Evolutionary conservation across 176 grass and related monocot species (phyloP), one percentile per base, ranked within the genome.

Genomic region (Ensete ventricosum): DNA sequence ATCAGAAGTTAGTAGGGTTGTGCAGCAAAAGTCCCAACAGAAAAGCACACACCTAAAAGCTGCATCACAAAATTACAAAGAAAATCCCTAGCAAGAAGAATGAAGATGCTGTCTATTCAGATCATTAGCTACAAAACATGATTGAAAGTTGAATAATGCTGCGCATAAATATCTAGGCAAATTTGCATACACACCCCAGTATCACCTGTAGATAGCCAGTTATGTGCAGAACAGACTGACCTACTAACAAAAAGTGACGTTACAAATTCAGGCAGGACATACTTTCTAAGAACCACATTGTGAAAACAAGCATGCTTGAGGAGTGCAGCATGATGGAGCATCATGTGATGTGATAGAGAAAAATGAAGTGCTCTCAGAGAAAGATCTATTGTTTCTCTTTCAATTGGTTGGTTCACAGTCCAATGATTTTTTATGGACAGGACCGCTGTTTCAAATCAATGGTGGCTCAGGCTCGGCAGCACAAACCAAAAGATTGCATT

Each of bases 1-100:
- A 57, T 12, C 2, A 17, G 17, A 13, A 57, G 17, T 57, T 57
- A 57, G 54, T 57, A 43, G 4, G 34, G 34, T 43, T 43, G 3
- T 43, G 34, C 34, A 43, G 34, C 34, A 43, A 43, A 43, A 43
- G 34, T 43, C 34, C 5, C 6, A 43, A 43, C 34, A 43, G 34
- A 43, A 43, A 43, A 43, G 34, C 34, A 66, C 34, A 79, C 26
- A 11, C 75, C 34, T 55, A 76, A 55, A 16, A 66, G 53, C 53
- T 64, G 82, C 63, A 29, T 50, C 34, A 83, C 81, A 9, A 81
- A 58, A 63, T 79, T 25, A 1, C 34, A 43, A 50, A 69, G 34
- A 76, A 62, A 75, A 75, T 21, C 6, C 29, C 13, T n/a, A 48
- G 63, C 17, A 64, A 50, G 20, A 12, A 54, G 8, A 73, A 53